phyloP scores from a whole-genome alignment of 2,329 filamentous ascomycete genomes.

The Plenodomus lindquistii region DNA sequence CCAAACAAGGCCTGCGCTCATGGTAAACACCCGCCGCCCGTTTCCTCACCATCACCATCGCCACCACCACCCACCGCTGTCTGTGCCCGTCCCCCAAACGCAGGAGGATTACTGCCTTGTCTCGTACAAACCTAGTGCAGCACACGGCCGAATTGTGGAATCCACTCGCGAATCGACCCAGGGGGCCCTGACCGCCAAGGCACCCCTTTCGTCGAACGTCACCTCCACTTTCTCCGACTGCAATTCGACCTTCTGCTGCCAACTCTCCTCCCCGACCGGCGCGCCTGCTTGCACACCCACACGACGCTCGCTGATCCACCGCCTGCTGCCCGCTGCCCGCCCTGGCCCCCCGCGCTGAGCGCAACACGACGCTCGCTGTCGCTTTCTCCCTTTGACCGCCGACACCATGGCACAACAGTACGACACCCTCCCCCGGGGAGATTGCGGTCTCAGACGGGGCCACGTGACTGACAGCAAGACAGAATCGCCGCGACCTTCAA shows the following conservation, averaged over 20 bases:
- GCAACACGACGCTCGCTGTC: conserved; percentile 18
- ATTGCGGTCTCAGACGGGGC: conserved; percentile 1
- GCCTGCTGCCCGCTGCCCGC: conserved; percentile 1
- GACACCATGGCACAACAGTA: conserved; percentile 43
- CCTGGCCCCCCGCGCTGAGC: conserved; percentile 13
- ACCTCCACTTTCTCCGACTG: conserved; percentile 20
- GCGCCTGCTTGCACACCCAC: conserved; percentile 2
- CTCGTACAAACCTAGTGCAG: too few relatives aligned
- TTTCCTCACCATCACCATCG: neutral
- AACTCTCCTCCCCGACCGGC: conserved; percentile 4
- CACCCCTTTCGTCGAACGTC: conserved; percentile 18
- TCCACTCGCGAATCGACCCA: conserved; percentile 11
- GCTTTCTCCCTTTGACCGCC: conserved; percentile 9
- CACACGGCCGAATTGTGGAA: conserved; percentile 10
- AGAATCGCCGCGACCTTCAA: conserved; percentile 64
- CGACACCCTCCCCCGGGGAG: conserved; percentile 14
- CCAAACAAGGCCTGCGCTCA: neutral
- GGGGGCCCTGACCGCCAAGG: conserved; percentile 3
- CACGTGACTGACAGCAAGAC: conserved; percentile 29
- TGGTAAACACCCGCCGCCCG: too few relatives aligned
- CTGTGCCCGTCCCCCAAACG: too few relatives aligned
- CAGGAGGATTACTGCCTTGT: too few relatives aligned
- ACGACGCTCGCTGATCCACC: conserved; percentile 7
- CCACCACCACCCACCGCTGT: neutral
- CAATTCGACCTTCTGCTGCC: conserved; percentile 16